These are phyloP conservation scores for Anthracocystis panici-leucophaei DNA, from an alignment of 1,284 basidiomycete species.

Conservation along the genomic window DNA sequence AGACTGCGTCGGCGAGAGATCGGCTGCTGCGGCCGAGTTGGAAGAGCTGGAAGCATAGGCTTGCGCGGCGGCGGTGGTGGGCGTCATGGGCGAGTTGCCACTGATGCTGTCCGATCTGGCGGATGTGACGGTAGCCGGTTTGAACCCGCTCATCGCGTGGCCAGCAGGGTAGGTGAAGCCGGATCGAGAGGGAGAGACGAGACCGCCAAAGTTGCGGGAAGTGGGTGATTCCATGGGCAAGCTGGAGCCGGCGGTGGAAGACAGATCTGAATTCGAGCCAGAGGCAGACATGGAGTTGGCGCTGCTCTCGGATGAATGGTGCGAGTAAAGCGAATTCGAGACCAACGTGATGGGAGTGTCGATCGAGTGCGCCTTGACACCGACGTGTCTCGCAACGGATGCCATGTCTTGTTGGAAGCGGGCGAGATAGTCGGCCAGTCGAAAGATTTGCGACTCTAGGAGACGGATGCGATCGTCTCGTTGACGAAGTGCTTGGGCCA, in stretches of 20 bases:
- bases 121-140: conserved; percentile 30
- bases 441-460: conserved; percentile 63
- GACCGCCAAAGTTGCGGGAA: conserved; percentile 35
- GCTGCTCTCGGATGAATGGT: conserved; percentile 35
- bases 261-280: conserved; percentile 32
- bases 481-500: conserved; percentile 41
- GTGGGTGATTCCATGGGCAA: conserved; percentile 47
- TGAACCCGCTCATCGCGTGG: conserved; percentile 48
- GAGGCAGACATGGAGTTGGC: conserved; percentile 26
- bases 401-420: conserved; percentile 62
- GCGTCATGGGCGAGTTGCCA: conserved; percentile 38
- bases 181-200: conserved; percentile 46
- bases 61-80: conserved; percentile 27
- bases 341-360: conserved; percentile 48
- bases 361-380: conserved; percentile 50
- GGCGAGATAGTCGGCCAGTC: conserved; percentile 57
- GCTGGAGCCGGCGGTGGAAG: conserved; percentile 31
- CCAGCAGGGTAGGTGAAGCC: conserved; percentile 36
- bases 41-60: conserved; percentile 16
- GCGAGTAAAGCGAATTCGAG: conserved; percentile 41
- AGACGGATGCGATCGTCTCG: conserved; percentile 64
- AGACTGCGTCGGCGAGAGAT: conserved; percentile 44
- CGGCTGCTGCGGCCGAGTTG: conserved; percentile 16
- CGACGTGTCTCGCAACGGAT: conserved; percentile 47
- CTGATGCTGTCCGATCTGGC: conserved; percentile 26